Evolutionary conservation across 768 basidiomycete species (phyloP).

Genomic region (Coprinopsis strossmayeri): DNA sequence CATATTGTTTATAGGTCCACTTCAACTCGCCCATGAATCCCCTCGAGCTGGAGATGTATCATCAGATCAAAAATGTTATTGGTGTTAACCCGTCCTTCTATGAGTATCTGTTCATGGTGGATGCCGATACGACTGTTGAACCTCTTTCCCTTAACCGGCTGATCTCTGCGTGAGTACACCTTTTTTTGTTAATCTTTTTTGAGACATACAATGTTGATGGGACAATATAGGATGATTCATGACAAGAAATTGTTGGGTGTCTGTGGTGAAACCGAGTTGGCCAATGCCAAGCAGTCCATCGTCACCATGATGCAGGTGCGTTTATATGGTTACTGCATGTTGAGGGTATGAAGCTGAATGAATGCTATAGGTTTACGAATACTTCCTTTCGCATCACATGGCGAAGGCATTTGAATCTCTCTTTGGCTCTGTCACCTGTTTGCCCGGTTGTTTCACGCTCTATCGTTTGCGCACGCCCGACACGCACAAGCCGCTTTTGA

Average conservation of each 20-base stretch:
- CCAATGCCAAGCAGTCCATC: constrained; percentile 91
- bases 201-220: constrained; percentile 3
- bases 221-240: constrained; percentile 78
- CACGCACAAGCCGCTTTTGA: constrained; percentile 90
- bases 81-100: constrained; percentile 99
- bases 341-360: background rate
- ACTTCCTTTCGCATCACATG: constrained; percentile 96
- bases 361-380: constrained; percentile 78
- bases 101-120: constrained; percentile 90
- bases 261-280: constrained; percentile 90
- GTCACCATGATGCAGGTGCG: constrained; percentile 95
- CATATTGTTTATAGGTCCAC: constrained; percentile 60
- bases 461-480: constrained; percentile 72
- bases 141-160: constrained; percentile 83
- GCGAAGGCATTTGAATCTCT: constrained; percentile 97
- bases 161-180: constrained; percentile 76
- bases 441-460: constrained; percentile 98
- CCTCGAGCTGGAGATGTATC: constrained; percentile 95
- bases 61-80: constrained; percentile 99
- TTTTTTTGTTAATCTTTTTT: background rate
- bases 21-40: constrained; percentile 97
- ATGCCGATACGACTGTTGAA: constrained; percentile 93
- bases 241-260: constrained; percentile 92
- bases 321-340: background rate
- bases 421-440: constrained; percentile 96